Evolutionary conservation across 306 rosid genomes (phyloP), one percentile per base, ranked within the genome.

Genomic region (Quercus alba): DNA sequence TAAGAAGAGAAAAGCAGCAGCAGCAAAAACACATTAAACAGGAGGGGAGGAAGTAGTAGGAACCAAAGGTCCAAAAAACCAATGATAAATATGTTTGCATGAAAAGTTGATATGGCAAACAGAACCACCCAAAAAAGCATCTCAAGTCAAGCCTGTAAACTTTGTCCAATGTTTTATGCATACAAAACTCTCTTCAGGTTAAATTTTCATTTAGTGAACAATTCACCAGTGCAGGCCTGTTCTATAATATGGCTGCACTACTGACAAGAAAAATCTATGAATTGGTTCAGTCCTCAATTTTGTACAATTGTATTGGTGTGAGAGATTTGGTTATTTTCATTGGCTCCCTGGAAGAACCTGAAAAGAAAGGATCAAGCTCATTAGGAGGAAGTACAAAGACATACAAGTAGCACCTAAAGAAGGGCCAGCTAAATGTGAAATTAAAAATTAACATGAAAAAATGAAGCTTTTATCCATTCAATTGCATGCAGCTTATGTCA

Each of bases 261-360:
- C 6, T 30, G 20, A 56, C 7, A 41, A 26, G 18, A 55, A 61
- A 28, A 19, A 56, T 31, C 58, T 5, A 66, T 72, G 64, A 72
- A 73, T 30, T n/a, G 17, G 57, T 74, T 73, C 82, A 81, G 25
- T 78, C 78, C 76, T 77, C 73, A 38, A 30, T 17, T 77, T 76
- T 59, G 72, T 69, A 84, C 83, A 69, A 59, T 70, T 56, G 56
- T 61, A 21, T 46, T 26, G 30, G 59, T 73, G 73, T 35, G 20
- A 51, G 33, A 58, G 66, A 75, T 61, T 33, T 61, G 80, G 13
- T 38, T 28, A 20, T 76, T 70, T 38, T 70, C 70, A 69, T 31
- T 28, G 21, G 33, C 57, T 46, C 33, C 70, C n/a, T 76, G 73
- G 73, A 62, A 44, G 23, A 23, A 21, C 82, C 87, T 80, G 80